Conservation (phyloP, 1,284 basidiomycete species). For the Rhodotorula mucilaginosa region DNA sequence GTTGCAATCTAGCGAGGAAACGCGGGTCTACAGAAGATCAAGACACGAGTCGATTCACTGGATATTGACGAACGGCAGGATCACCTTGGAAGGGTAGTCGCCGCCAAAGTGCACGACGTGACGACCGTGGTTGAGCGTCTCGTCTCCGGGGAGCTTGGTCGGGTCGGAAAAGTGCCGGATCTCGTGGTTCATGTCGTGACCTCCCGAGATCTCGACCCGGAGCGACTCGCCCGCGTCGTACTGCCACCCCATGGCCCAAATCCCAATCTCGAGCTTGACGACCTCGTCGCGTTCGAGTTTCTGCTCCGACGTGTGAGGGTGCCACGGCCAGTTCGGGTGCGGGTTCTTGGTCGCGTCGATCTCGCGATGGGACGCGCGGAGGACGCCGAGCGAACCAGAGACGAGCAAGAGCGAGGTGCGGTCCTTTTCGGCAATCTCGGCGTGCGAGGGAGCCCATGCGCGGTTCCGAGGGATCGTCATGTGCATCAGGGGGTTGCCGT, state of each 20-base stretch:
- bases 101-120: constrained; percentile 22
- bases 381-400: constrained; percentile 42
- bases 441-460: constrained; percentile 28
- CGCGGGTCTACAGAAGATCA: not conserved
- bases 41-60: not conserved
- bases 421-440: constrained; percentile 36
- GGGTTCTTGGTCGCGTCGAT: constrained; percentile 14
- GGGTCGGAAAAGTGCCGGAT: constrained; percentile 15
- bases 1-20: not conserved
- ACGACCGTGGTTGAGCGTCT: constrained; percentile 14
- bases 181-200: constrained; percentile 24
- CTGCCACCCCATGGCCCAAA: constrained; percentile 44
- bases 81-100: constrained; percentile 14
- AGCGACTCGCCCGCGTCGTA: constrained; percentile 43
- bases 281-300: constrained; percentile 40
- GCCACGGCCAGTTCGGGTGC: constrained; percentile 15
- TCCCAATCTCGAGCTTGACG: constrained; percentile 43
- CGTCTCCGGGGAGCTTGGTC: constrained; percentile 13
- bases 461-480: constrained; percentile 40
- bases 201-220: constrained; percentile 21
- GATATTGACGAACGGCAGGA: constrained; percentile 18
- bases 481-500: constrained; percentile 38
- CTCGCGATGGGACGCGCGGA: constrained; percentile 44
- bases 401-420: constrained; percentile 21
- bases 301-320: constrained; percentile 34